Conservation (phyloP, 257 asterid genomes). For the Gentiana macrophylla region DNA sequence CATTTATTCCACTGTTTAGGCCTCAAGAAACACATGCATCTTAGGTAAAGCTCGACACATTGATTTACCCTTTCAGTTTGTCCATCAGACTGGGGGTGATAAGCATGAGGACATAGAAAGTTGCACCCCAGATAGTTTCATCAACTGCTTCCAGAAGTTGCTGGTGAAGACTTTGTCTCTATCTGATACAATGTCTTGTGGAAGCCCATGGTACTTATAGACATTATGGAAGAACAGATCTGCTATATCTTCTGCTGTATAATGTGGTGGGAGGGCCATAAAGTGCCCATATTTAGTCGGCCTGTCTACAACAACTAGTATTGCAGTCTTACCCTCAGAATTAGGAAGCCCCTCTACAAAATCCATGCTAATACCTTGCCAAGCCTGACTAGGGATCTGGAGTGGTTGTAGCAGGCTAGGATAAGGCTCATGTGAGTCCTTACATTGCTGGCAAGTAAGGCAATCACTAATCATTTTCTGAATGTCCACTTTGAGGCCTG, state of each 20-base stretch:
- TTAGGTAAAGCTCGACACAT: not conserved
- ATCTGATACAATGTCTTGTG: not conserved
- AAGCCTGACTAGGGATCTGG: not conserved
- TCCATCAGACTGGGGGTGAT: not conserved
- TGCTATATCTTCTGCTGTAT: not conserved
- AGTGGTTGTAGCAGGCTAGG: not conserved
- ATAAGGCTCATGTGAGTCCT: not conserved
- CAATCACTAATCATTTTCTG: not conserved
- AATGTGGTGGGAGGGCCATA: not conserved
- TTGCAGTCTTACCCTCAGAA: not conserved
- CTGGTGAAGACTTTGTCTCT: not conserved
- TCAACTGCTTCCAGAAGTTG: not conserved
- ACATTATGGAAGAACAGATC: not conserved
- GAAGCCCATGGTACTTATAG: not conserved
- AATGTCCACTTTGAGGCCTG: not conserved
- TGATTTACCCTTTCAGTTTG: not conserved
- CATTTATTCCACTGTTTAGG: not conserved
- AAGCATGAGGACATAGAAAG: not conserved
- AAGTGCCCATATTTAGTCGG: slow-evolving; percentile 4
- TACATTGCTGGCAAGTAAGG: not conserved
- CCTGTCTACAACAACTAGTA: not conserved
- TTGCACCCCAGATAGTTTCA: not conserved
- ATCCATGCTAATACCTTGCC: not conserved
- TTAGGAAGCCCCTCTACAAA: not conserved
- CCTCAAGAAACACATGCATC: not conserved